Evolutionary conservation across 23 red algal genomes (phyloP).

Genomic region (Agarophyton chilense): DNA sequence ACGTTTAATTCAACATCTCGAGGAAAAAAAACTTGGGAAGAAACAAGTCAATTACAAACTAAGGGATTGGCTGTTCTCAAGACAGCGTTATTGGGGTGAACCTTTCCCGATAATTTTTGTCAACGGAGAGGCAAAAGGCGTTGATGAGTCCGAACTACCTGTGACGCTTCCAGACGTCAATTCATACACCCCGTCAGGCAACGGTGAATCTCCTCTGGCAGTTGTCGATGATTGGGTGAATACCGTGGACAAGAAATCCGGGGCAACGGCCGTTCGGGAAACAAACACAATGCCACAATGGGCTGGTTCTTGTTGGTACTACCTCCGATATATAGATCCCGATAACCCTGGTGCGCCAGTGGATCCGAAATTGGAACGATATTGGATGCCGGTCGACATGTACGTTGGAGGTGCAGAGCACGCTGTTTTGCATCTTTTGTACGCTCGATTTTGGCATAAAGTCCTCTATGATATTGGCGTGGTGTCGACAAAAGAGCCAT

Average conservation of each 20-base stretch:
- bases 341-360: slow-evolving; percentile 77
- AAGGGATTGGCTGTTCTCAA: slow-evolving; percentile 97
- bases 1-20: slow-evolving; percentile 71
- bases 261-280: slow-evolving; percentile 69
- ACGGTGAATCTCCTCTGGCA: slow-evolving; percentile 91
- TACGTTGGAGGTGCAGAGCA: slow-evolving; percentile 99
- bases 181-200: slow-evolving; percentile 76
- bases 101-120: slow-evolving; percentile 99
- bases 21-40: slow-evolving; percentile 48
- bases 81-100: slow-evolving; percentile 99
- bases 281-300: slow-evolving; percentile 99
- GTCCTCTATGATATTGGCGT: slow-evolving; percentile 99
- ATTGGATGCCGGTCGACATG: slow-evolving; percentile 99
- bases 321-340: slow-evolving; percentile 96
- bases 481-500: slow-evolving; percentile 95
- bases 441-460: slow-evolving; percentile 99
- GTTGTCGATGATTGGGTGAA: slow-evolving; percentile 83
- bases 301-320: slow-evolving; percentile 99
- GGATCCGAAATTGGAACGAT: slow-evolving; percentile 81
- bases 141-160: slow-evolving; percentile 82
- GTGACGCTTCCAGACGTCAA: slow-evolving; percentile 81
- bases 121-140: slow-evolving; percentile 65
- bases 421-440: slow-evolving; percentile 97
- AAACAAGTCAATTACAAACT: slow-evolving; percentile 87
- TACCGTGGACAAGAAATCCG: slow-evolving; percentile 38